Evolutionary conservation across 2,329 filamentous ascomycete species (phyloP).

Genomic region (Helotiales sp.): DNA sequence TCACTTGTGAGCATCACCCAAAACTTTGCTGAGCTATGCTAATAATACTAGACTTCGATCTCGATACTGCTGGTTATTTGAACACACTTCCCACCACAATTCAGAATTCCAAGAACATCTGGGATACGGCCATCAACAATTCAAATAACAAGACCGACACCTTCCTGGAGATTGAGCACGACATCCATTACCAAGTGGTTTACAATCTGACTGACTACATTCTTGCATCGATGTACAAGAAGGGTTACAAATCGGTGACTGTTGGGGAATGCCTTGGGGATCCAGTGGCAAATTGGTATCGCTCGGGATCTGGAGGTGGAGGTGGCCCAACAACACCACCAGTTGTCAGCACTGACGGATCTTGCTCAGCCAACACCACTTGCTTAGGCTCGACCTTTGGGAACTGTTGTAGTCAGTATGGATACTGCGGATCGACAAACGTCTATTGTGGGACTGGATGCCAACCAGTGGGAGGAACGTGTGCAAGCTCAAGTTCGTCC

Average conservation of each 20-base stretch:
- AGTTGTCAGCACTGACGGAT: conserved; percentile 25
- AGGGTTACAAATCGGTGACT: conserved; percentile 49
- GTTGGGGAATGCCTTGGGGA: conserved; percentile 55
- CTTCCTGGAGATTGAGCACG: conserved; percentile 57
- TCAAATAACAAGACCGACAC: conserved; percentile 30
- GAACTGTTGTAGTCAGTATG: conserved; percentile 42
- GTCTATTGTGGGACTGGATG: conserved; percentile 43
- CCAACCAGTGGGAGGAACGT: conserved; percentile 29
- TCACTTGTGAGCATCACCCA: conserved; percentile 43
- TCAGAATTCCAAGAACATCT: conserved; percentile 53
- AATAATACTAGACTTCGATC: conserved; percentile 44
- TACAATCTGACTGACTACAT: conserved; percentile 46
- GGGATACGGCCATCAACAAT: conserved; percentile 33
- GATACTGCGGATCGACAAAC: conserved; percentile 40
- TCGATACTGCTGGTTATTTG: conserved; percentile 57
- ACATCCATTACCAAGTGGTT: conserved; percentile 47
- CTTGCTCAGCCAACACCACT: conserved; percentile 33
- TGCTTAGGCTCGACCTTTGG: conserved; percentile 37
- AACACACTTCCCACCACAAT: conserved; percentile 50
- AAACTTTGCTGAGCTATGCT: neutral
- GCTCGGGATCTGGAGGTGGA: conserved; percentile 16
- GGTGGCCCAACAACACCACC: neutral
- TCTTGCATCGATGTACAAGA: conserved; percentile 42
- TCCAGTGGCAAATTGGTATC: conserved; percentile 51
- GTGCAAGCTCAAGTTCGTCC: neutral